Evolutionary conservation across 192 early-diverging fungal species (phyloP).

Genomic region (Dissophora ornata): DNA sequence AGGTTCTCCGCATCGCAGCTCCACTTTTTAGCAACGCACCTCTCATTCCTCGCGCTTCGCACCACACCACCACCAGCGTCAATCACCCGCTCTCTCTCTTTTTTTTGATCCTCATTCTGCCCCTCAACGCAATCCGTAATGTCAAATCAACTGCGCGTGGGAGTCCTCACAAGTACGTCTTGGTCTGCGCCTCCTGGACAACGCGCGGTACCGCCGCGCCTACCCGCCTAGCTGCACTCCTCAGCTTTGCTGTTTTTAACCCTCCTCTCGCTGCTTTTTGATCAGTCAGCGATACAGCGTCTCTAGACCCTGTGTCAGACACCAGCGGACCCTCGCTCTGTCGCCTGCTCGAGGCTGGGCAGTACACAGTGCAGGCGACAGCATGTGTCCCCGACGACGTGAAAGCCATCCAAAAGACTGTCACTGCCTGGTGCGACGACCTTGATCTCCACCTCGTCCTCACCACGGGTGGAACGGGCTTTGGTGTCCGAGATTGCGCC

Average conservation of each 20-base stretch:
- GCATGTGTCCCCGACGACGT: conserved; percentile 66
- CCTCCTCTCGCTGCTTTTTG: not conserved
- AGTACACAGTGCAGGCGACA: conserved; percentile 55
- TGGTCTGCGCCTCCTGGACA: not conserved
- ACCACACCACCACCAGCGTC: no score
- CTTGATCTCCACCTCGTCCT: conserved; percentile 74
- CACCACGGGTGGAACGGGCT: conserved; percentile 93
- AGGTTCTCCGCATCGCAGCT: not conserved
- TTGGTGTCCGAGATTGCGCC: conserved; percentile 87
- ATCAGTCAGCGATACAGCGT: conserved; percentile 74
- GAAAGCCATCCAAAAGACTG: conserved; percentile 59
- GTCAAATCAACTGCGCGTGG: conserved; percentile 26
- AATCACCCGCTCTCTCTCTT: no score
- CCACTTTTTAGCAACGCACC: no score
- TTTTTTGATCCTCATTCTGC: no score
- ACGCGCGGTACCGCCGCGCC: not conserved
- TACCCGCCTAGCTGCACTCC: not conserved
- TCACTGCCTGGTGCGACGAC: conserved; percentile 63
- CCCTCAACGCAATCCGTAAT: no score
- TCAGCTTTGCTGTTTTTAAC: no score
- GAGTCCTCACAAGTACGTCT: conserved; percentile 47
- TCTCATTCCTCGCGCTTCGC: not conserved
- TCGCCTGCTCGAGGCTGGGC: conserved; percentile 37
- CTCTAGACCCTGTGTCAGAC: conserved; percentile 61
- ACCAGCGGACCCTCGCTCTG: conserved; percentile 73